These are phyloP conservation scores for Rhodotorula sp. DNA, from an alignment of 1,284 basidiomycete species.

Conservation along the genomic window DNA sequence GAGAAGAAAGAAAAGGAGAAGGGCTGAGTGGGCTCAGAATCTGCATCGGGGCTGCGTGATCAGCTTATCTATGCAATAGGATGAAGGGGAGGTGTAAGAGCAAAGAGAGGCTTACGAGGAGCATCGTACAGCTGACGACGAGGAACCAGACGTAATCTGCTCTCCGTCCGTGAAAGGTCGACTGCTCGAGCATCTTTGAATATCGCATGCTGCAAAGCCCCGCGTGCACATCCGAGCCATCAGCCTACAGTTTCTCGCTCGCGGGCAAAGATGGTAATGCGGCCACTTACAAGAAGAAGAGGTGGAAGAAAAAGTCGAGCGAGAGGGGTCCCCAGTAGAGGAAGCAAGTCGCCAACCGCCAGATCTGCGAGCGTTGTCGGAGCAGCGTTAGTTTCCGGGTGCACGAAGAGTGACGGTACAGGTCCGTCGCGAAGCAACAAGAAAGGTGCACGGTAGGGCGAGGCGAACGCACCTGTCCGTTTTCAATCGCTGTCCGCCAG, in stretches of 20 bases:
- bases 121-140: conserved; percentile 71
- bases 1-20: conserved; percentile 83
- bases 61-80: neutral
- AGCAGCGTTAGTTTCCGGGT: conserved; percentile 3
- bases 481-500: conserved; percentile 74
- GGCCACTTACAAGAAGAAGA: conserved; percentile 88
- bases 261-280: no score
- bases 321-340: conserved; percentile 93
- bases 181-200: conserved; percentile 91
- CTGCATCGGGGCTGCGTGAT: conserved; percentile 52
- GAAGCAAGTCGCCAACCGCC: conserved; percentile 87
- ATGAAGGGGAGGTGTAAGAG: no score
- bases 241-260: neutral
- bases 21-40: conserved; percentile 79
- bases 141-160: conserved; percentile 96
- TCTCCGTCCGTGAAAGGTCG: conserved; percentile 82
- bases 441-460: neutral
- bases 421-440: no score
- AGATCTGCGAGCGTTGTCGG: conserved; percentile 59
- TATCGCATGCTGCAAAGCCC: conserved; percentile 75
- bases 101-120: conserved; percentile 60
- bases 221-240: no score
- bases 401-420: no score
- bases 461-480: conserved; percentile 64
- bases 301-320: conserved; percentile 92